Base-by-base conservation (phyloP, 805 yeast genomes). In the Teunomyces cretensis region DNA sequence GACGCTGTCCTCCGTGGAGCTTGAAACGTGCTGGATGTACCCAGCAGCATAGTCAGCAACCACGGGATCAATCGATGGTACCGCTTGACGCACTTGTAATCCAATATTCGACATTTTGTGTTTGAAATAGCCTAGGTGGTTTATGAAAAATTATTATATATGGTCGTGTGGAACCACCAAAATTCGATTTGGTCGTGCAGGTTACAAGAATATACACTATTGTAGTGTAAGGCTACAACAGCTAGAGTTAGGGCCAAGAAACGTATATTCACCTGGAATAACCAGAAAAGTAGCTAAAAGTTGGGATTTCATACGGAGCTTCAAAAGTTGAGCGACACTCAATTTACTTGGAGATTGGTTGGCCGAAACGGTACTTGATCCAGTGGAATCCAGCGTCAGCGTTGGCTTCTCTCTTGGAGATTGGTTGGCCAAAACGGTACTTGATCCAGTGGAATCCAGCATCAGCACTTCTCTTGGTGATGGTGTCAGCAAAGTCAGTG, bases 41-140 rank as follows among this genome's bases (percentile, higher is more conserved):
- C 99, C 99, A 31, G 85, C 84, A 3, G 96, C 95, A 62, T 94
- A 94, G 50, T 90, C 94, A 1, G 84, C 77, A 14, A 94, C 96
- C 9, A 90, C 81, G 1, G 91, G 84, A 58, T 94, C 99, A 38
- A 94, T 77, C 0, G 86, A 74, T 2, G 96, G 91, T 3, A 84
- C 94, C 0, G 96, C 92, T 63, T 85, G 88, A 49, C 96, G 85
- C 6, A 91, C 82, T 60, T 86, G 89, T 38, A 69, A 55, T 11
- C 73, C 71, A 19, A 69, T 54, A 54, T 67, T 70, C 9, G 76
- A 69, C 76, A 72, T 72, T 16, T n/a, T 50, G 39, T 24, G 14
- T 11, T 22, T 17, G 16, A 6, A 17, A 12, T 19, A 22, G 38
- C n/a, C n/a, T 16, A 15, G 36, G 14, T 35, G 22, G 15, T 35